phyloP scores from a whole-genome alignment of 148 eudicot species.

The Polygonum maritimum region DNA sequence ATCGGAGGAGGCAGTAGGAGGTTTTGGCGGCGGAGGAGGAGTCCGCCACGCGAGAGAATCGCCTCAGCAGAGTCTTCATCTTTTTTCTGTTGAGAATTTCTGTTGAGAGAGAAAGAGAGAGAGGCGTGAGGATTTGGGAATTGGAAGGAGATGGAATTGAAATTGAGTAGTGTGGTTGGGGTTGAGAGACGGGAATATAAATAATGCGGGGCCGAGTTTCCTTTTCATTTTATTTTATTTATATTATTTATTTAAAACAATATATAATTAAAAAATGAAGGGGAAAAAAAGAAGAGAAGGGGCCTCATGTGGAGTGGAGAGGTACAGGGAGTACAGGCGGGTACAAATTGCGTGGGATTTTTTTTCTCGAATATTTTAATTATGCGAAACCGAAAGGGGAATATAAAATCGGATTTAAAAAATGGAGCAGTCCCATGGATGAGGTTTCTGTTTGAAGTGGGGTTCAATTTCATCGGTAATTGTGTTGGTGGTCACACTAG shows the following conservation, averaged over 20 bases:
- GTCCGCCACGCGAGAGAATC: conserved; percentile 61
- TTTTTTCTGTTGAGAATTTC: neutral
- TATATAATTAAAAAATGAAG: neutral
- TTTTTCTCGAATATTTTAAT: neutral
- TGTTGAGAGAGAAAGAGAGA: neutral
- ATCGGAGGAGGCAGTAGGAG: conserved; percentile 46
- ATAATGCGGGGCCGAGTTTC: neutral
- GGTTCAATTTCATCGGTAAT: no score
- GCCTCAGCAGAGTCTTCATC: conserved; percentile 63
- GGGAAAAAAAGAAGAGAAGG: neutral
- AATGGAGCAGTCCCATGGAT: neutral
- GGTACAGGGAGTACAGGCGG: conserved; percentile 11
- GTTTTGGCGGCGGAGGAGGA: conserved; percentile 28
- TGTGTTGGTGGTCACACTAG: no score
- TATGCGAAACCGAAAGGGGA: neutral
- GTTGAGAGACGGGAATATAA: neutral
- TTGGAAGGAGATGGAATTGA: neutral
- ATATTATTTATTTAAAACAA: neutral
- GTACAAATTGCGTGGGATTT: conserved; percentile 9
- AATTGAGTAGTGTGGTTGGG: neutral
- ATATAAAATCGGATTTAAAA: neutral
- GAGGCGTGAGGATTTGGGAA: neutral
- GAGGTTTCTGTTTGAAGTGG: no score
- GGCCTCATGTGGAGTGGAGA: conserved; percentile 2
- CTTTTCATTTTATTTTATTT: neutral